Percentiles rank a stretch among this genome's conserved stretches.
Conservation (phyloP, 2,329 filamentous ascomycete genomes). For the Aspergillus fischeri region DNA sequence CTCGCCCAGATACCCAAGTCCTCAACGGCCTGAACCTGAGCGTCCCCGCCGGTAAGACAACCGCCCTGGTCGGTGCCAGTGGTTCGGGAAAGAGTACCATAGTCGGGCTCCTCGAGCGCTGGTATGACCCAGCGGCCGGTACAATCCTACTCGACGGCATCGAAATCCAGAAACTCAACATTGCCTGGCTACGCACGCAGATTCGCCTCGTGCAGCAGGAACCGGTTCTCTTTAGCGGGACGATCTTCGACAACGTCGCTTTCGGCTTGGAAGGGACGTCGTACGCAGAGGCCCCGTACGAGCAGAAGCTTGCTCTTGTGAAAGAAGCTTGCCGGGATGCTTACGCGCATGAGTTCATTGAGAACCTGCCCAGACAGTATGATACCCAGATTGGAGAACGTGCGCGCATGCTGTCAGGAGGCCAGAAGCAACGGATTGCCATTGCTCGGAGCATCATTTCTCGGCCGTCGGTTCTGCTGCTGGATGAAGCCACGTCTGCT, state of each 20-base stretch:
- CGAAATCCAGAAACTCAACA: slow-evolving; percentile 31
- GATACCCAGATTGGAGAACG: slow-evolving; percentile 79
- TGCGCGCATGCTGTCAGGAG: slow-evolving; percentile 76
- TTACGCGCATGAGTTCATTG: slow-evolving; percentile 76
- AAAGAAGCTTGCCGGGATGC: slow-evolving; percentile 16
- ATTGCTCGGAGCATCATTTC: slow-evolving; percentile 79
- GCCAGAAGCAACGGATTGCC: slow-evolving; percentile 88
- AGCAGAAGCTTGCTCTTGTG: neutral
- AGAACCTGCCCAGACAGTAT: slow-evolving; percentile 69
- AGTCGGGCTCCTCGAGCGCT: slow-evolving; percentile 65
- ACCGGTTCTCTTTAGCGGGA: slow-evolving; percentile 74
- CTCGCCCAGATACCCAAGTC: slow-evolving; percentile 37
- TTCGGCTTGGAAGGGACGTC: slow-evolving; percentile 48
- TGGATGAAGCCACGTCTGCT: slow-evolving; percentile 86
- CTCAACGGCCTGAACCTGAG: slow-evolving; percentile 29
- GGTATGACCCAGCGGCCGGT: slow-evolving; percentile 55
- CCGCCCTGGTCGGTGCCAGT: slow-evolving; percentile 68
- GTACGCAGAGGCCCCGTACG: slow-evolving; percentile 6
- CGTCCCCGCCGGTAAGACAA: slow-evolving; percentile 39
- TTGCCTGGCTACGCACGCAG: slow-evolving; percentile 17
- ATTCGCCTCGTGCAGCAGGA: slow-evolving; percentile 51
- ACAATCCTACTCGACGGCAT: slow-evolving; percentile 35
- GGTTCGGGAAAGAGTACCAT: slow-evolving; percentile 73
- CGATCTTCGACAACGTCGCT: slow-evolving; percentile 75
- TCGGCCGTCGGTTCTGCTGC: slow-evolving; percentile 74